Base-by-base conservation (phyloP, 805 yeast species). In the Candida tibetensis region DNA sequence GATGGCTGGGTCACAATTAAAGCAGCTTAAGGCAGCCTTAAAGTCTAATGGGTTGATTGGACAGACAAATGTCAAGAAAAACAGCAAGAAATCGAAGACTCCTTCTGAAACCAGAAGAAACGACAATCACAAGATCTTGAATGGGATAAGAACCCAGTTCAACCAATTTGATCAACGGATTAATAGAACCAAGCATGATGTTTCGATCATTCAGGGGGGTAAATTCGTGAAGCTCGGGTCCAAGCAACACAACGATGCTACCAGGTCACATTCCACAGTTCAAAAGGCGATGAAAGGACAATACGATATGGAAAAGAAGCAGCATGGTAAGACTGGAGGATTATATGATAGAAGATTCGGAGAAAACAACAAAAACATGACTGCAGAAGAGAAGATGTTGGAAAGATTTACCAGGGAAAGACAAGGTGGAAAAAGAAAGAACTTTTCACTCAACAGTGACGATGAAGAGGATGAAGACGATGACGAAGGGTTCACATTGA, bases 371-470 rank as follows among this genome's bases (percentile, higher is more conserved):
- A 49, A 52, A 33, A 60, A 69, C 33, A 54, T 93, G 69, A 76
- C 83, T n/a, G 81, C 81, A 9, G 98, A 93, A 61, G 96, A 93
- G 49, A 87, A 85, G 60, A 89, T 89, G 96, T 76, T 93, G 64
- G 96, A 85, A 56, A 81, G 99, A 67, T 93, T 88, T 68, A 86
- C 96, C 3, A 79, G 82, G 40, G 98, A 91, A 66, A 75, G 85
- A 57, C 95, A 88, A 58, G 53, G 73, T 13, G 74, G 75, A 42
- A 81, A 74, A 48, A 66, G 72, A 29, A 76, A 80, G 21, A 58
- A 54, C 15, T 69, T 65, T 44, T 57, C 71, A 6, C 53, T 85
- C 45, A 91, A 79, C 52, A 83, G 85, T 54, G 76, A 90, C 36
- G 91, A 86, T 19, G 93, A 84, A 16, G 78, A 69, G 21, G 69